Percentiles rank a stretch among this genome's conserved stretches.
Conservation (phyloP, 2,329 filamentous ascomycete species). For the Calonectria crousiana region DNA sequence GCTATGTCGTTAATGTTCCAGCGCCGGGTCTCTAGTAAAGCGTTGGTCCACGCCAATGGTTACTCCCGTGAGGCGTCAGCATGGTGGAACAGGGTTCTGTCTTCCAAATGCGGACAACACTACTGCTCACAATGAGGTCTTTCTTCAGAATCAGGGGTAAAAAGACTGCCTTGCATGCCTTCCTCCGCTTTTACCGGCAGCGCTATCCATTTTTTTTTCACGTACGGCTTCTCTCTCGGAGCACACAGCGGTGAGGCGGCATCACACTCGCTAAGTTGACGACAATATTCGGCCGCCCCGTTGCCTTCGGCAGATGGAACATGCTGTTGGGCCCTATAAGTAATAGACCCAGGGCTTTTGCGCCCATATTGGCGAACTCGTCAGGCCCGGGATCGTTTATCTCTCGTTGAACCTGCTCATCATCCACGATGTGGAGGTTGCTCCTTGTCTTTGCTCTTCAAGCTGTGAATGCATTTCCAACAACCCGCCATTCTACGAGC, state of each 20-base stretch:
- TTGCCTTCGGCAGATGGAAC: neutral
- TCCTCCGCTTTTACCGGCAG: neutral
- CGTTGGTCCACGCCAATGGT: neutral
- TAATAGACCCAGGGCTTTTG: neutral
- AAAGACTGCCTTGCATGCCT: neutral
- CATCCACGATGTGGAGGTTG: slow-evolving; percentile 36
- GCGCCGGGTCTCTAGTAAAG: neutral
- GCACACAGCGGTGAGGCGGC: neutral
- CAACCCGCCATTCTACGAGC: slow-evolving; percentile 27
- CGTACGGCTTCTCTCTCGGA: slow-evolving; percentile 14
- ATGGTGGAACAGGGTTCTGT: neutral
- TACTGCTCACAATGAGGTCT: neutral
- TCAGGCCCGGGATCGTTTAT: neutral
- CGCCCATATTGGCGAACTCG: neutral
- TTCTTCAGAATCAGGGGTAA: neutral
- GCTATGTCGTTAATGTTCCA: slow-evolving; percentile 29
- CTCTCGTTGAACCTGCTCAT: neutral
- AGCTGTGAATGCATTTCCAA: slow-evolving; percentile 24
- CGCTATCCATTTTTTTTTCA: neutral
- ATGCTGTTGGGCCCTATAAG: slow-evolving; percentile 14
- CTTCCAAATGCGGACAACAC: neutral
- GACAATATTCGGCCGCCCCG: neutral
- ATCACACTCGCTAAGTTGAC: neutral
- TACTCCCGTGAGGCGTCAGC: neutral
- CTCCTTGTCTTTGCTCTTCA: slow-evolving; percentile 24